These are phyloP conservation scores for Leishmania mexicana DNA, from an alignment of 208 protist genomes.

Conservation along the genomic window DNA sequence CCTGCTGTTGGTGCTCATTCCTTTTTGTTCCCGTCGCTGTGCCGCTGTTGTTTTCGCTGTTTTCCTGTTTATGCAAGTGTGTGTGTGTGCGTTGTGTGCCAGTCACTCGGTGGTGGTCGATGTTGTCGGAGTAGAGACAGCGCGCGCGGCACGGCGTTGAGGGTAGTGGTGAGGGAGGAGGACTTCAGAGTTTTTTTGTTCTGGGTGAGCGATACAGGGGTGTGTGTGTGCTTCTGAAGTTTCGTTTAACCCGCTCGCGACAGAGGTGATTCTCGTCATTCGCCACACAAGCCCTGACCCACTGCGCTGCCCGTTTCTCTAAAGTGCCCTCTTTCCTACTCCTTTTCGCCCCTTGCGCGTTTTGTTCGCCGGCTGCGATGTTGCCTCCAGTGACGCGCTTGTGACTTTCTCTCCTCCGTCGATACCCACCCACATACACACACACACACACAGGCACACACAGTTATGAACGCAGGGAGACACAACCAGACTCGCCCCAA, in stretches of 20 bases:
- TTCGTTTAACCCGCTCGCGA: background rate
- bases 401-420: background rate
- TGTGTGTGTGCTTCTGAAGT: background rate
- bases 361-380: background rate
- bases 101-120: background rate
- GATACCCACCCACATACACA: background rate
- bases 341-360: background rate
- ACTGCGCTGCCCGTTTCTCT: background rate
- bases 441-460: too few species aligned
- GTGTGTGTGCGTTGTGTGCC: background rate
- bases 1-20: background rate
- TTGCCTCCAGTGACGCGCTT: background rate
- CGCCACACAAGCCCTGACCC: background rate
- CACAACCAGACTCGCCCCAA: background rate
- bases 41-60: too few species aligned
- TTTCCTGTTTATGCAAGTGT: background rate
- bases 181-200: background rate
- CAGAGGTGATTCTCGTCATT: background rate
- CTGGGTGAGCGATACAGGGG: background rate
- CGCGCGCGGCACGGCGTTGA: background rate
- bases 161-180: background rate
- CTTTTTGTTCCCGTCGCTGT: background rate
- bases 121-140: background rate
- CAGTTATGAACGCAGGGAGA: background rate
- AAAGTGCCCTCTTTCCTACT: background rate